Evolutionary conservation across 805 yeast species (phyloP).

Genomic region (Spathaspora hagerdaliae): DNA sequence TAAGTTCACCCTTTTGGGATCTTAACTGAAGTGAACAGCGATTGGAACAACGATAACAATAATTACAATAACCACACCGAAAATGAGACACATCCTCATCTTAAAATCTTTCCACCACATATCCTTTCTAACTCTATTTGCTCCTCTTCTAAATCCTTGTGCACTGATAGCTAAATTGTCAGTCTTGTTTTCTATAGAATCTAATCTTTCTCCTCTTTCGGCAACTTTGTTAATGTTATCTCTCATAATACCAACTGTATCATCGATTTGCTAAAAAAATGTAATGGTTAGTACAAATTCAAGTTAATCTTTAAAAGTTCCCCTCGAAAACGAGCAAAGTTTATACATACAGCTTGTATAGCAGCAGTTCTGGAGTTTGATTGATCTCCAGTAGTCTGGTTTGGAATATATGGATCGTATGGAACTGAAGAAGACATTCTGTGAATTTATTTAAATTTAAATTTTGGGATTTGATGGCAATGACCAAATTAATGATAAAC

Average conservation of each 20-base stretch:
- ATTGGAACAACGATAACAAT: slow-evolving; percentile 90
- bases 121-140: slow-evolving; percentile 94
- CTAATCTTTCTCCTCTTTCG: slow-evolving; percentile 90
- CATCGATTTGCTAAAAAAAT: slow-evolving; percentile 72
- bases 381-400: slow-evolving; percentile 50
- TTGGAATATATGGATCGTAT: slow-evolving; percentile 81
- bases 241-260: slow-evolving; percentile 96
- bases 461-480: not conserved
- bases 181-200: slow-evolving; percentile 88
- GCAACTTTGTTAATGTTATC: slow-evolving; percentile 95
- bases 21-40: slow-evolving; percentile 68
- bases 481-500: too few species aligned
- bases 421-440: slow-evolving; percentile 75
- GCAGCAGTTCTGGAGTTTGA: slow-evolving; percentile 67
- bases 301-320: not conserved
- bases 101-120: slow-evolving; percentile 99
- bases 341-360: slow-evolving; percentile 65
- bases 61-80: slow-evolving; percentile 71
- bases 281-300: slow-evolving; percentile 22
- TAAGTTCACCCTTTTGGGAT: not conserved
- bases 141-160: slow-evolving; percentile 92
- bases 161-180: slow-evolving; percentile 90
- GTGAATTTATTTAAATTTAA: not conserved
- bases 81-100: slow-evolving; percentile 86
- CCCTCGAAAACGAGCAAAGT: not conserved